Evolutionary conservation across 129 eudicot species (phyloP), one percentile per base, ranked within the genome.

Genomic region (Pseudognaphalium luteoalbum): DNA sequence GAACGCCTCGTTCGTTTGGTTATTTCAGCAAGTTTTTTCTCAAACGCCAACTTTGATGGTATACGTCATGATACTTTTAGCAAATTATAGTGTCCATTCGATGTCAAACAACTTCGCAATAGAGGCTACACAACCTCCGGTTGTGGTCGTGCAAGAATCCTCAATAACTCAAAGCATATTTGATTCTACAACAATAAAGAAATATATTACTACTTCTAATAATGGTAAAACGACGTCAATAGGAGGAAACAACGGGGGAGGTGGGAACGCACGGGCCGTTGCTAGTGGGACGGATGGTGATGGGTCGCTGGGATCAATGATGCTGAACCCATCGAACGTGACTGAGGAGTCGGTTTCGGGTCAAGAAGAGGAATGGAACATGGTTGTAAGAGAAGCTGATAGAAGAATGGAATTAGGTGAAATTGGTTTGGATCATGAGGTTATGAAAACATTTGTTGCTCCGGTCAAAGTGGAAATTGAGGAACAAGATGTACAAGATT

Each of bases 1-100:
- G 96, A 86, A 90, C 57, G 97, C 92, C 0, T 93, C 98, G 1
- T 93, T 93, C 25, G 98, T 93, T 21, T 93, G 98, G 98, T 67
- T 93, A 39, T 93, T 93, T 44, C 97, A 93, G 64, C 96, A 90
- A 68, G 97, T 93, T 0, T 93, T 93, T 37, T 88, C 98, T 0
- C 92, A 85, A 22, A 93, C 98, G 6, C 98, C 98, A 4, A 90
- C 97, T 63, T 73, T 93, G 15, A 93, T 93, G 98, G 88, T 93
- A 69, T 88, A 85, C 68, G 86, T 93, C 14, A 93, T 93, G 98
- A 93, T 93, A 19, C 82, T 93, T 6, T 74, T 93, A 19, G 98
- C 98, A 1, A 93, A 93, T 77, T 93, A 83, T 64, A 93, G 96
- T 60, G 98, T 93, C 42, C 71, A 90, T 32, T 93, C 98, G 0